These are phyloP conservation scores for Zygotorulaspora mrakii DNA, from an alignment of 1,139 yeast species.

Conservation along the genomic window DNA sequence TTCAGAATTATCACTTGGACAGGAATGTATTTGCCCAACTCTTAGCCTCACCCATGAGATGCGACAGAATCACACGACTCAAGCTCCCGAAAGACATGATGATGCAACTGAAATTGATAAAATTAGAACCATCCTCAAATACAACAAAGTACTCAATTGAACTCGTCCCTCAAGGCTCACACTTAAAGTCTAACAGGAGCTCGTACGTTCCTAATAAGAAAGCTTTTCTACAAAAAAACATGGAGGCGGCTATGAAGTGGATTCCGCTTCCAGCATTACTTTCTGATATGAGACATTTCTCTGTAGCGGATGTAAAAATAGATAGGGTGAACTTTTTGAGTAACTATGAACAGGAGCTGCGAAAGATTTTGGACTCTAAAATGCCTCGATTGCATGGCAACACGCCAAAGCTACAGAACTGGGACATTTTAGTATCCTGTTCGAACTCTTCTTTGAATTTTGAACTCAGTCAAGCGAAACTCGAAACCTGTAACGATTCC, in stretches of 20 bases:
- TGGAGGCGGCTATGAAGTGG: slow-evolving; percentile 13
- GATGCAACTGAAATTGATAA: slow-evolving; percentile 22
- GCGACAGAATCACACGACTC: slow-evolving; percentile 24
- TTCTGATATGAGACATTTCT: slow-evolving; percentile 17
- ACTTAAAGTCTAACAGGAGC: slow-evolving; percentile 16
- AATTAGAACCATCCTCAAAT: slow-evolving; percentile 4
- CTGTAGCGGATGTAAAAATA: slow-evolving; percentile 9
- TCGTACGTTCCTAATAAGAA: slow-evolving; percentile 27
- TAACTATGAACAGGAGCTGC: slow-evolving; percentile 3
- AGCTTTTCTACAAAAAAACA: slow-evolving; percentile 4
- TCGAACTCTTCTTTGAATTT: too few relatives aligned
- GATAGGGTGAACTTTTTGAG: slow-evolving; percentile 6
- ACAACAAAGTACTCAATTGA: slow-evolving; percentile 5
- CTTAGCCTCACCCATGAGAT: slow-evolving; percentile 31
- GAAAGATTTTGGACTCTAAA: background rate
- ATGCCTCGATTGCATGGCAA: slow-evolving; percentile 1
- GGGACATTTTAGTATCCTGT: slow-evolving; percentile 10
- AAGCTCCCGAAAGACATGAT: slow-evolving; percentile 27
- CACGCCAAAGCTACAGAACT: slow-evolving; percentile 2
- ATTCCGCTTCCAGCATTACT: slow-evolving; percentile 19
- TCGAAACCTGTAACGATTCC: background rate
- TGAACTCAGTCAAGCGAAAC: background rate
- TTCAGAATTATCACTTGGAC: slow-evolving; percentile 14
- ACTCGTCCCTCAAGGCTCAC: slow-evolving; percentile 9
- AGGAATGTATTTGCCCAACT: slow-evolving; percentile 29